phyloP scores from a whole-genome alignment of 225 moss, liverwort and hornwort genomes.

The Marchantia polymorpha region DNA sequence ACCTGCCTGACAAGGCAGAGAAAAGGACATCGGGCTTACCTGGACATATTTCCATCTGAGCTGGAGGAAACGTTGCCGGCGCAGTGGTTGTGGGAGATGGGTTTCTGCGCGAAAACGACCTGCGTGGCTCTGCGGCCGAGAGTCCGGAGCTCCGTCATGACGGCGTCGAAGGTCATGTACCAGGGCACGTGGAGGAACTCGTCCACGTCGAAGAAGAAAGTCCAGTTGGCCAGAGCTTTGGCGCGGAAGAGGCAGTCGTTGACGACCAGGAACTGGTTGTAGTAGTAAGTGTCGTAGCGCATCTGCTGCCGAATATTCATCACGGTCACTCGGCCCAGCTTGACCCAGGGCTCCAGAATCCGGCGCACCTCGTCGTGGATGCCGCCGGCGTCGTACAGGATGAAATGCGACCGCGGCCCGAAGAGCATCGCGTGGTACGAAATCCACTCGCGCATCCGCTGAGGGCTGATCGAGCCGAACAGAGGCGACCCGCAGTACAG shows the following conservation, averaged over 20 bases:
- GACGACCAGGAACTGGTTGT: conserved; percentile 79
- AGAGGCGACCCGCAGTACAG: conserved; percentile 85
- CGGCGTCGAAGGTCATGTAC: conserved; percentile 18
- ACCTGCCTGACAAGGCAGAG: neutral
- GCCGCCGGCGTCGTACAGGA: conserved; percentile 79
- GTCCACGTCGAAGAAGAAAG: conserved; percentile 91
- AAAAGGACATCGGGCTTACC: neutral
- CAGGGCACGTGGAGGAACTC: conserved; percentile 68
- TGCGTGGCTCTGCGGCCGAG: conserved; percentile 19
- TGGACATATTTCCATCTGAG: conserved; percentile 21
- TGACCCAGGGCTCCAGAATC: conserved; percentile 67
- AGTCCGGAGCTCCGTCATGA: conserved; percentile 25
- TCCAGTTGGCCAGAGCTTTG: conserved; percentile 56
- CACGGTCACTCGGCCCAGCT: conserved; percentile 60
- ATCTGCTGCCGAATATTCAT: conserved; percentile 65
- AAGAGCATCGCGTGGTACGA: conserved; percentile 69
- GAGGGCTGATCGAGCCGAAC: conserved; percentile 68
- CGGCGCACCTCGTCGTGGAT: conserved; percentile 60
- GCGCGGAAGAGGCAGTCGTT: conserved; percentile 84
- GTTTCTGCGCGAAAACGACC: conserved; percentile 49
- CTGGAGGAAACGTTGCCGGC: neutral
- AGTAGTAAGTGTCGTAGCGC: conserved; percentile 66
- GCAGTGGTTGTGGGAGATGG: conserved; percentile 59
- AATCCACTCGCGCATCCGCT: conserved; percentile 77
- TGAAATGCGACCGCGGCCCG: conserved; percentile 65